Percentiles rank a stretch among this genome's conserved stretches.
Evolutionary conservation across 2,329 filamentous ascomycete genomes (phyloP).

Genomic region (Simplicillium sp.): DNA sequence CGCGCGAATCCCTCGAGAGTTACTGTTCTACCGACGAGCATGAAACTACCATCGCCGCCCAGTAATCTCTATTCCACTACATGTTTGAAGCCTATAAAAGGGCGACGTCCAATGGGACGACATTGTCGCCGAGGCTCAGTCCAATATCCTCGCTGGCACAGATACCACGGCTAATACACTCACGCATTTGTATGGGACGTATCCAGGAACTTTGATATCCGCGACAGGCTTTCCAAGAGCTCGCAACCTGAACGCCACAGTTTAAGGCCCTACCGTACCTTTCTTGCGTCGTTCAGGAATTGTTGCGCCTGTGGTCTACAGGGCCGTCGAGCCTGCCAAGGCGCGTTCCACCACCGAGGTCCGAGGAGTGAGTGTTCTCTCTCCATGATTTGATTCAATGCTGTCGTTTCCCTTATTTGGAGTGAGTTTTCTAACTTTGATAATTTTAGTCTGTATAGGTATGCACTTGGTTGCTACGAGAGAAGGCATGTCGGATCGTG

Average conservation of each 20-base stretch:
- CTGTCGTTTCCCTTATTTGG: neutral
- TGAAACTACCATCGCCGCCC: too few relatives aligned
- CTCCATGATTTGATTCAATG: neutral
- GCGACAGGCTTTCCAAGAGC: neutral
- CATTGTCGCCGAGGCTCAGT: neutral
- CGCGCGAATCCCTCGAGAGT: neutral
- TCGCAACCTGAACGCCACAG: neutral
- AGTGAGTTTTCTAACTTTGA: neutral
- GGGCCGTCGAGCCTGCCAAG: neutral
- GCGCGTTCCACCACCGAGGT: neutral
- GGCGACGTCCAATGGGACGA: neutral
- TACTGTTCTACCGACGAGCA: neutral
- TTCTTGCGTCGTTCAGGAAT: neutral
- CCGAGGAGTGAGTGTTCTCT: neutral
- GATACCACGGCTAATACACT: neutral
- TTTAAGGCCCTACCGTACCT: neutral
- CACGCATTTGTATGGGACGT: neutral
- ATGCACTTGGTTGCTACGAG: neutral
- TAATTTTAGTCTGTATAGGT: neutral
- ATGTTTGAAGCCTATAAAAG: neutral
- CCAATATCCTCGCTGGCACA: neutral
- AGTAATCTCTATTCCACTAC: neutral
- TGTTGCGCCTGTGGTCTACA: neutral
- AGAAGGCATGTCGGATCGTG: neutral
- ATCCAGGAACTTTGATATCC: neutral